These are phyloP conservation scores for Torulaspora gathmanii DNA, from an alignment of 805 yeast genomes.

Conservation along the genomic window DNA sequence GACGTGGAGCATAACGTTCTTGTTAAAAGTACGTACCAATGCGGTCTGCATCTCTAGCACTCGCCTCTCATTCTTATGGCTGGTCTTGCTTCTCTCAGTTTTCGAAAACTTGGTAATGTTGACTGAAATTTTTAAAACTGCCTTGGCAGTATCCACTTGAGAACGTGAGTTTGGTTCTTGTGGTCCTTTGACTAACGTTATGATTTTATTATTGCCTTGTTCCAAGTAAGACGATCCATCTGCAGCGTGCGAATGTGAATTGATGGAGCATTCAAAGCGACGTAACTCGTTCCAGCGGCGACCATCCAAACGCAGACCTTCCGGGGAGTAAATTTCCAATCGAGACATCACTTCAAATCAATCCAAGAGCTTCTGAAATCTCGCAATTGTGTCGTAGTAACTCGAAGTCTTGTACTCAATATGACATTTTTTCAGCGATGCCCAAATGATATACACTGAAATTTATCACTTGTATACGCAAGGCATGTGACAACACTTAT, in stretches of 20 bases:
- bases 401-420: background rate
- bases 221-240: conserved; percentile 93
- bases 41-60: conserved; percentile 62
- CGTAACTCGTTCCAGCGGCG: conserved; percentile 93
- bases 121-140: conserved; percentile 58
- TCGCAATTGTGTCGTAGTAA: background rate
- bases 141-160: conserved; percentile 47
- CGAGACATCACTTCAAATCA: conserved; percentile 45
- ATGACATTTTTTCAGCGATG: conserved; percentile 3
- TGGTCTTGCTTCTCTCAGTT: conserved; percentile 64
- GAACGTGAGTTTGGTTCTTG: conserved; percentile 66
- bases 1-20: conserved; percentile 65
- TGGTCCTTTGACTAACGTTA: conserved; percentile 86
- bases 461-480: background rate
- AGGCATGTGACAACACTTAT: conserved; percentile 3
- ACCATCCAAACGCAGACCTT: conserved; percentile 90
- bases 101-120: conserved; percentile 79
- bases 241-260: conserved; percentile 80
- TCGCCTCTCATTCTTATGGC: conserved; percentile 60
- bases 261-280: conserved; percentile 69
- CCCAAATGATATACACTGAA: background rate
- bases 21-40: conserved; percentile 63
- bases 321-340: conserved; percentile 87
- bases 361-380: background rate
- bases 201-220: conserved; percentile 85